Conservation (phyloP, 495 filamentous ascomycete genomes). For the Tuber calosporum region DNA sequence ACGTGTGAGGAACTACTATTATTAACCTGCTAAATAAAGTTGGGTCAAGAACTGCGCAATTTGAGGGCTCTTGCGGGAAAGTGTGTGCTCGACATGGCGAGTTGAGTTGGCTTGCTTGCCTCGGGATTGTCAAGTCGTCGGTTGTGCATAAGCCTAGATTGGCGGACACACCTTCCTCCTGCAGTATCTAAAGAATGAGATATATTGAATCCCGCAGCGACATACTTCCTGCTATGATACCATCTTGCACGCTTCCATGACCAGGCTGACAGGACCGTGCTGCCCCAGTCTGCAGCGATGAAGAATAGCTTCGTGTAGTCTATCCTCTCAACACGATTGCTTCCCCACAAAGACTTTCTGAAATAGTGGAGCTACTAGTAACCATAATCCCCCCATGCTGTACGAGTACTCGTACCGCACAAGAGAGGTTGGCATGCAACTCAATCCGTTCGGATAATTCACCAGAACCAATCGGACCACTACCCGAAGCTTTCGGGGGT, state of each 20-base stretch:
- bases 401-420: not conserved
- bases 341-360: not conserved
- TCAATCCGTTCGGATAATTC: not conserved
- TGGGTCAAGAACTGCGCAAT: not conserved
- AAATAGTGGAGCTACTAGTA: not conserved
- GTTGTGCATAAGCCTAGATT: too few species aligned
- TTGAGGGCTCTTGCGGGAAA: not conserved
- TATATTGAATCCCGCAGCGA: not conserved
- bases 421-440: not conserved
- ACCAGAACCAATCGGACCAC: not conserved
- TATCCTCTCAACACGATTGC: not conserved
- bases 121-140: too few species aligned
- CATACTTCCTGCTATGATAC: not conserved
- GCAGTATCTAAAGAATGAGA: too few species aligned
- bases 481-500: not conserved
- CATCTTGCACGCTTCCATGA: not conserved
- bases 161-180: too few species aligned
- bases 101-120: too few species aligned
- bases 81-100: not conserved
- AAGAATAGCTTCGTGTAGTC: not conserved
- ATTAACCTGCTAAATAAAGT: too few species aligned
- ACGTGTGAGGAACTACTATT: too few species aligned
- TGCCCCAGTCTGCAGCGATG: not conserved
- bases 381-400: not conserved
- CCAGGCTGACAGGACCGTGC: not conserved